Percentiles rank a stretch among this genome's conserved stretches.
Conservation (phyloP, 2,329 filamentous ascomycete species). For the Xylariomycetidae sp. region DNA sequence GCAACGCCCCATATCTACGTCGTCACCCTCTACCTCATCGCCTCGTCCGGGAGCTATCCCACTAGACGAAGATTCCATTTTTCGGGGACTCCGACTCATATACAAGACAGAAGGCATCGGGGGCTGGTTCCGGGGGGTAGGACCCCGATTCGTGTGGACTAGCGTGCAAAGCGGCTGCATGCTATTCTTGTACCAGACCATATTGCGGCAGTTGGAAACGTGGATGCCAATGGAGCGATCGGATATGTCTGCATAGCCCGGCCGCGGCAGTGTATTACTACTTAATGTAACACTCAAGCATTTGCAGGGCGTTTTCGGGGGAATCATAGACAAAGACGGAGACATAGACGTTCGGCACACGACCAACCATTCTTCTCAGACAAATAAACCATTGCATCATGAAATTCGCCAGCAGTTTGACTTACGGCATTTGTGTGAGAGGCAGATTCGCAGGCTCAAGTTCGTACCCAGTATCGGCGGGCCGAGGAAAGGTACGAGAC, state of each 20-base stretch:
- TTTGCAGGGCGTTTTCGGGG: slow-evolving; percentile 26
- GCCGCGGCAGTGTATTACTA: slow-evolving; percentile 1
- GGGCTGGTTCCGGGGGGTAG: slow-evolving; percentile 92
- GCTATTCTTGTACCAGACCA: slow-evolving; percentile 88
- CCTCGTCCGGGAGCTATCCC: slow-evolving; percentile 71
- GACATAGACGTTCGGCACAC: slow-evolving; percentile 15
- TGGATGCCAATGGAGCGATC: slow-evolving; percentile 32
- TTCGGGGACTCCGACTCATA: slow-evolving; percentile 77
- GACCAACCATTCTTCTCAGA: slow-evolving; percentile 20
- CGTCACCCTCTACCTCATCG: slow-evolving; percentile 78
- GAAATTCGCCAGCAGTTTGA: no score
- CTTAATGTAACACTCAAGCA: slow-evolving; percentile 16
- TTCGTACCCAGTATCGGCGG: no score
- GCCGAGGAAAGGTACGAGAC: no score
- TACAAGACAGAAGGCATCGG: slow-evolving; percentile 83
- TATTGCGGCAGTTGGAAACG: slow-evolving; percentile 69
- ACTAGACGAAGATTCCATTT: slow-evolving; percentile 83
- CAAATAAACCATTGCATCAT: slow-evolving; percentile 11
- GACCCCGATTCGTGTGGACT: slow-evolving; percentile 90
- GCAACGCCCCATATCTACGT: slow-evolving; percentile 77
- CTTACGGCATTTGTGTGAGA: no score
- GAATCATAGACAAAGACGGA: slow-evolving; percentile 17
- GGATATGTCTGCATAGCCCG: slow-evolving; percentile 22
- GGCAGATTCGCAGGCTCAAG: no score
- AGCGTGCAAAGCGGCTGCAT: slow-evolving; percentile 96